These are phyloP conservation scores for Tolypocladium ovalisporum DNA, from an alignment of 2,329 filamentous ascomycete genomes.

Conservation along the genomic window DNA sequence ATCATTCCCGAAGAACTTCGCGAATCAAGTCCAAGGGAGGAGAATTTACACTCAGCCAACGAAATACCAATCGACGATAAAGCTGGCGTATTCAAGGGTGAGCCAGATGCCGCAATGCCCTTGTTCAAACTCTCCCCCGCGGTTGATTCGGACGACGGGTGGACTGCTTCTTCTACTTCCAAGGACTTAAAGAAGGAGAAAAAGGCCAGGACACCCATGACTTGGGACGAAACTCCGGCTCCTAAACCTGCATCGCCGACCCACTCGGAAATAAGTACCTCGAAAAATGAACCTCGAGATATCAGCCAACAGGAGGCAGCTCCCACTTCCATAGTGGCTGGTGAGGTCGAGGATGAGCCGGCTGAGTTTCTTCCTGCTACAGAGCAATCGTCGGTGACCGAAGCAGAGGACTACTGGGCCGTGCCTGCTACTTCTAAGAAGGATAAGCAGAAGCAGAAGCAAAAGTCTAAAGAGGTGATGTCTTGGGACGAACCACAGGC, in stretches of 20 bases:
- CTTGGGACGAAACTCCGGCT: background rate
- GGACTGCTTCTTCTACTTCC: background rate
- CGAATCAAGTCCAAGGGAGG: background rate
- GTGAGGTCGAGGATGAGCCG: background rate
- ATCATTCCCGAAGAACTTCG: background rate
- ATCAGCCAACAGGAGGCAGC: background rate
- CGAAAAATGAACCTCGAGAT: background rate
- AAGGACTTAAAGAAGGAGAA: slow-evolving; percentile 4
- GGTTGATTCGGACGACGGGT: slow-evolving; percentile 3
- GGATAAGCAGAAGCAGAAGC: slow-evolving; percentile 3
- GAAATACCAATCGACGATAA: no score
- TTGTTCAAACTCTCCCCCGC: background rate
- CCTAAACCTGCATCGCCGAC: background rate
- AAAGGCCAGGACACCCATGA: background rate
- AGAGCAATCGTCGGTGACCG: background rate
- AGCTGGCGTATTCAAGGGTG: background rate
- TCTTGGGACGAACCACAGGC: background rate
- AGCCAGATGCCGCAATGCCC: background rate
- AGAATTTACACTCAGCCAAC: background rate
- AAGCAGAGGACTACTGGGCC: slow-evolving; percentile 2
- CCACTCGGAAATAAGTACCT: background rate
- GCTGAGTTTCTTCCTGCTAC: no score
- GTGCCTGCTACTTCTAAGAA: slow-evolving; percentile 1
- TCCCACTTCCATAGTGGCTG: background rate
- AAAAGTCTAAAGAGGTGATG: background rate